Base-by-base conservation (phyloP, 495 filamentous ascomycete species). In the Aspergillus diversus region DNA sequence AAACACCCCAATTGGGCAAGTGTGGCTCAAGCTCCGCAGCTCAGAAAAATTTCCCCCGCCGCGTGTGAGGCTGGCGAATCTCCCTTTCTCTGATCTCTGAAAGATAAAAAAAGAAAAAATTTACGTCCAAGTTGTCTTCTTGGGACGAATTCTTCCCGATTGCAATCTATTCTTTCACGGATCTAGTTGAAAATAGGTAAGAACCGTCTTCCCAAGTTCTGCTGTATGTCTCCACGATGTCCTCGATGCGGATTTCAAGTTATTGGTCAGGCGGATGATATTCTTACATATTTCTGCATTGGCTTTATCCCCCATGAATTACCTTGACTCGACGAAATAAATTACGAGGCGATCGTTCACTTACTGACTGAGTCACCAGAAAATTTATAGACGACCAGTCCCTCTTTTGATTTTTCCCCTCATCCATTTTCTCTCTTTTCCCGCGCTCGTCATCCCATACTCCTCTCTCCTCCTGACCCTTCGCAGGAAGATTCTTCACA, bases 31-130 rank as follows among this genome's bases (percentile, higher is more conserved):
- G 72, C 72, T 75, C 66, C 65, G 65, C 64, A 62, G 67, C 59
- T 63, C 69, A 70, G 66, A 77, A 75, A 75, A 69, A 69, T 67
- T 67, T 70, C 72, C 71, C 72, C 48, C 72, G 69, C 72, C 63
- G 72, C 69, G 70, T 67, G 58, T 66, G 43, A 57, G 39, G 21
- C 42, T 58, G 33, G 27, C 51, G n/a, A 31, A 35, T 50, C 33
- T 59, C 39, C 56, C 39, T 49, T 57, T 59, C 39, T 60, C 43
- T 57, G 59, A 32, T 31, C 8, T 43, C 21, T 59, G 39, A 51
- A 51, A 17, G 46, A 59, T 51, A 31, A 43, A 63, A 50, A n/a
- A 34, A 54, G 27, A 33, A 15, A 27, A 34, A 54, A 54, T 33
- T 54, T 49, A 12, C 55, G 33, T 21, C 37, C 43, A 32, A 42